Percentiles rank a stretch among this genome's conserved stretches.
These are phyloP conservation scores for Leishmania tropica DNA, from an alignment of 208 protist species.

Conservation along the genomic window DNA sequence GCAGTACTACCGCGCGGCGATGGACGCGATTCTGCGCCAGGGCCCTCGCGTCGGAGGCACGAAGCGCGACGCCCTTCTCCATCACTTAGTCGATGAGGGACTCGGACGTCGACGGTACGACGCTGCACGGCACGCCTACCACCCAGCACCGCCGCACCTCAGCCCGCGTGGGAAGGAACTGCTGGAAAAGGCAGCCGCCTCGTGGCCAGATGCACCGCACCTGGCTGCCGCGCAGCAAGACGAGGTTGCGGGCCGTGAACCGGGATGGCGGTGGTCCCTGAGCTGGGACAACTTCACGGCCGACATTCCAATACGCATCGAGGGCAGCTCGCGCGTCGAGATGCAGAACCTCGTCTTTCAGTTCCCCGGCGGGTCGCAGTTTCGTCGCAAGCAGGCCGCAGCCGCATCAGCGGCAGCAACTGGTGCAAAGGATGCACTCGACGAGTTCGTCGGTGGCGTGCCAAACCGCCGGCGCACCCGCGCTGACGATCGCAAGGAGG, in stretches of 20 bases:
- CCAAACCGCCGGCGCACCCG: neutral
- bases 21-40: slow-evolving; percentile 47
- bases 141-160: slow-evolving; percentile 13
- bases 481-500: neutral
- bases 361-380: slow-evolving; percentile 46
- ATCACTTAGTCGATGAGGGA: slow-evolving; percentile 35
- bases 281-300: slow-evolving; percentile 66
- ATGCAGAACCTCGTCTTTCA: slow-evolving; percentile 59
- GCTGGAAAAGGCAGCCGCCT: slow-evolving; percentile 12
- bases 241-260: neutral
- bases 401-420: neutral
- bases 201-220: slow-evolving; percentile 18
- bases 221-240: neutral
- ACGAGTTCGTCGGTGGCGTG: slow-evolving; percentile 18
- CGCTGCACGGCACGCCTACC: slow-evolving; percentile 4
- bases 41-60: slow-evolving; percentile 55
- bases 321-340: slow-evolving; percentile 16
- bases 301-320: slow-evolving; percentile 28
- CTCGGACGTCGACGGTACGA: slow-evolving; percentile 22
- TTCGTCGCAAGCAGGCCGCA: slow-evolving; percentile 15
- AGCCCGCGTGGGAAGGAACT: slow-evolving; percentile 14
- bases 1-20: slow-evolving; percentile 22
- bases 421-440: neutral
- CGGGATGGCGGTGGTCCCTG: slow-evolving; percentile 49
- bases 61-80: slow-evolving; percentile 33